Evolutionary conservation across 192 early-diverging fungal genomes (phyloP).

Genomic region (Piromyces finnis): DNA sequence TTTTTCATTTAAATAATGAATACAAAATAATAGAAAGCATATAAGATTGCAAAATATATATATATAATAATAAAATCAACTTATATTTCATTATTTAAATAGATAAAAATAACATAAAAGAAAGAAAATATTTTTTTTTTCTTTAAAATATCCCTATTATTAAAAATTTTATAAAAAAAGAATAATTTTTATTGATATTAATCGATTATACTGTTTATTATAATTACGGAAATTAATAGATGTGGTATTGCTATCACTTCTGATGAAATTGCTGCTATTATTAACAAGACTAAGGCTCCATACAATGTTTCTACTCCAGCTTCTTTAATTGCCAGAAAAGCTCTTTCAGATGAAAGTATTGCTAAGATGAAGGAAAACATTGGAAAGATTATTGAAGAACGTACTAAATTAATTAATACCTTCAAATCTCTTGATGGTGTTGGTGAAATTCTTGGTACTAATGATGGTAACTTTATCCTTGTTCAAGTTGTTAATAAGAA

Average conservation of each 20-base stretch:
- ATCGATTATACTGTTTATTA: not conserved
- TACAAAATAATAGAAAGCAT: no score
- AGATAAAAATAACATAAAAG: no score
- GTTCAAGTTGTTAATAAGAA: conserved; percentile 51
- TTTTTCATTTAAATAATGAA: no score
- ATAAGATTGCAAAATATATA: no score
- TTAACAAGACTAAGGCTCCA: conserved; percentile 98
- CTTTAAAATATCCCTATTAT: no score
- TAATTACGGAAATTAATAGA: conserved; percentile 12
- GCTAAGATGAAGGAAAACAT: conserved; percentile 46
- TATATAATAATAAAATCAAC: no score
- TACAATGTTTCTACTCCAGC: conserved; percentile 92
- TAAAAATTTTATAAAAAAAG: no score
- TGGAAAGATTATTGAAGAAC: conserved; percentile 36
- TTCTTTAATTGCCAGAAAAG: conserved; percentile 55
- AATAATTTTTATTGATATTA: not conserved
- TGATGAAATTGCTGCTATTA: conserved; percentile 59
- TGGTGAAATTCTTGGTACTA: conserved; percentile 61
- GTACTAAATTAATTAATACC: conserved; percentile 38
- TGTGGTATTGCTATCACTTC: conserved; percentile 71
- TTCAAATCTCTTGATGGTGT: conserved; percentile 45
- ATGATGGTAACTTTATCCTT: conserved; percentile 92
- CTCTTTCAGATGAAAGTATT: conserved; percentile 53
- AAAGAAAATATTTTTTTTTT: no score
- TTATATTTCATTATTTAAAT: no score